Conservation (phyloP, 257 asterid genomes). For the Gardenia jasminoides region DNA sequence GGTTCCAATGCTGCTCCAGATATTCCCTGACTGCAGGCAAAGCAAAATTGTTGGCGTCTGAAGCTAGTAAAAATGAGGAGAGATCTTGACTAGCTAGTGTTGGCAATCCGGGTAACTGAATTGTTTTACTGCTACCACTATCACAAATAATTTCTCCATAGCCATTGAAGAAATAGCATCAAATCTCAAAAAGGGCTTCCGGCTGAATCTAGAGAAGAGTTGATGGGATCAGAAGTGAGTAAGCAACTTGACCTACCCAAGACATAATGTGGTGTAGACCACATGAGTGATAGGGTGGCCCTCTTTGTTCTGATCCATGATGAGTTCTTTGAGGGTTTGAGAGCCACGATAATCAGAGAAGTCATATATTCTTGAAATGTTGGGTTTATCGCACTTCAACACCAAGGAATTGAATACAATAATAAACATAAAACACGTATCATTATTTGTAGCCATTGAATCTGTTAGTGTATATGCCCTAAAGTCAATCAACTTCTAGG, state of each 20-base stretch:
- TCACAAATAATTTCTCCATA: neutral
- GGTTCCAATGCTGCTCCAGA: too few species aligned
- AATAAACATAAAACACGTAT: too few species aligned
- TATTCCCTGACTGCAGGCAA: too few species aligned
- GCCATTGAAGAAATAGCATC: neutral
- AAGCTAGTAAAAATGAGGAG: conserved; percentile 1
- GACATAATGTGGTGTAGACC: neutral
- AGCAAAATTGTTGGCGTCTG: conserved; percentile 39
- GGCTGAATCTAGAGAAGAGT: neutral
- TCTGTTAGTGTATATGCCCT: too few species aligned
- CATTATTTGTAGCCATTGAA: too few species aligned
- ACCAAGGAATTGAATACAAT: too few species aligned
- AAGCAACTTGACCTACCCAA: neutral
- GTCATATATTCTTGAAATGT: too few species aligned
- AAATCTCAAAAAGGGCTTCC: neutral
- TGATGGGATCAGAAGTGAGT: neutral
- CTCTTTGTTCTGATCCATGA: neutral
- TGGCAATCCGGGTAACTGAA: neutral
- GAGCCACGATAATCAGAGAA: neutral
- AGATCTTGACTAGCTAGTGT: neutral
- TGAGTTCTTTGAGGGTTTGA: neutral
- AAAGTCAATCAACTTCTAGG: too few species aligned
- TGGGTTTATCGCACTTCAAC: too few species aligned
- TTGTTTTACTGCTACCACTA: neutral
- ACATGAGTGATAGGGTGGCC: too few species aligned